A percentile compares a stretch with the other conserved stretches of the same genome.
Conservation (phyloP, 1,284 basidiomycete genomes). For the Leccinum huronense region DNA sequence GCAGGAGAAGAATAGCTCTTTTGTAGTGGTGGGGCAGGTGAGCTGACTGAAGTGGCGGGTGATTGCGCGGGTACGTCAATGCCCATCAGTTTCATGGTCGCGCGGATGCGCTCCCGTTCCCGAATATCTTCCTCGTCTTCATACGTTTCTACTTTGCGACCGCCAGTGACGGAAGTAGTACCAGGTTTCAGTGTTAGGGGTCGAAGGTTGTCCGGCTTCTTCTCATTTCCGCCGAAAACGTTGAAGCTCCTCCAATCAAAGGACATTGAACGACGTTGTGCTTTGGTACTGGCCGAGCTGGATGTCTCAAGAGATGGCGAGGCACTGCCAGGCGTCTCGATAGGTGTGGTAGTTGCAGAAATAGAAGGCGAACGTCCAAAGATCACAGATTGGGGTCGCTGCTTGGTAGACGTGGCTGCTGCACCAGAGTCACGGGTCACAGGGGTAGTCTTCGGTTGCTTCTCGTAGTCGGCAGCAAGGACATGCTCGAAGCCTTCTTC, state of each 20-base stretch:
- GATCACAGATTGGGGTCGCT: constrained; percentile 59
- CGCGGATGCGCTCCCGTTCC: constrained; percentile 81
- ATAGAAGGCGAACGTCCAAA: constrained; percentile 47
- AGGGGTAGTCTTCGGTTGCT: constrained; percentile 40
- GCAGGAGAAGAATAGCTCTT: constrained; percentile 28
- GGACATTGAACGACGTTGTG: constrained; percentile 71
- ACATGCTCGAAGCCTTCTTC: constrained; percentile 95
- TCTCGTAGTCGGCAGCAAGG: constrained; percentile 83
- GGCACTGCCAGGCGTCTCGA: constrained; percentile 36
- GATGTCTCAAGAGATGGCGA: constrained; percentile 38
- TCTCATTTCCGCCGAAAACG: constrained; percentile 60
- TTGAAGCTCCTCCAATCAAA: constrained; percentile 79
- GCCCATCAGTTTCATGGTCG: constrained; percentile 91
- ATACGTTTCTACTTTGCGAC: constrained; percentile 71
- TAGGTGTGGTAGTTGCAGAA: constrained; percentile 34
- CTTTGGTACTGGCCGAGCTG: constrained; percentile 38
- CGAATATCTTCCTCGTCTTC: constrained; percentile 84
- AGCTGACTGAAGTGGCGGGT: constrained; percentile 16
- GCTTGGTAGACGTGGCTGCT: constrained; percentile 37
- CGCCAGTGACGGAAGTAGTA: constrained; percentile 50
- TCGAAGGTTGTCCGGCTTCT: constrained; percentile 61
- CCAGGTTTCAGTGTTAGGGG: constrained; percentile 73
- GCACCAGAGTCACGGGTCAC: constrained; percentile 20
- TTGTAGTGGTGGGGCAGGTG: background rate
- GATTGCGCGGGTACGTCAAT: constrained; percentile 59